Conservation (phyloP, 192 early-diverging fungal genomes). For the Cladochytrium replicatum region DNA sequence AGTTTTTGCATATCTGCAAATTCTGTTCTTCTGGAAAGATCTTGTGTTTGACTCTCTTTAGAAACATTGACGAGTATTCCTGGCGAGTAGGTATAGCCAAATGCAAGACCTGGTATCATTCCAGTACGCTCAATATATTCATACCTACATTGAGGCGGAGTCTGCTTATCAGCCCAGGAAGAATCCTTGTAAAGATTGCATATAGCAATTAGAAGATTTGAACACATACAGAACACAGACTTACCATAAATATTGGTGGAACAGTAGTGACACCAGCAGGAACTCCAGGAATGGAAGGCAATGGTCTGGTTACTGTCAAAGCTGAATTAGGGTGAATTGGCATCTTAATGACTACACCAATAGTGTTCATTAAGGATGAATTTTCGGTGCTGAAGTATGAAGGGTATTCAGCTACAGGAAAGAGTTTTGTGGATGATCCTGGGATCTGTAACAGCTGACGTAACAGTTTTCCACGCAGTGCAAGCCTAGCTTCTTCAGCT, state of each 20-base stretch:
- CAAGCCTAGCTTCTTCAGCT: slow-evolving; percentile 33
- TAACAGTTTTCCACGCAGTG: slow-evolving; percentile 38
- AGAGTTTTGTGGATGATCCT: slow-evolving; percentile 31
- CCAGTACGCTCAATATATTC: slow-evolving; percentile 38
- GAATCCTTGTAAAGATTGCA: slow-evolving; percentile 8
- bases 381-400: slow-evolving; percentile 41
- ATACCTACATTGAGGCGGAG: slow-evolving; percentile 27
- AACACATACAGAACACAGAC: slow-evolving; percentile 3
- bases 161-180: slow-evolving; percentile 35
- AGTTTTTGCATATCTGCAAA: too few species aligned
- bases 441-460: slow-evolving; percentile 35
- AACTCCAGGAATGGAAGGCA: slow-evolving; percentile 47
- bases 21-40: not conserved
- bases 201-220: not conserved
- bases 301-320: slow-evolving; percentile 34
- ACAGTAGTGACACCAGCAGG: slow-evolving; percentile 39
- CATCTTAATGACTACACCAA: slow-evolving; percentile 36
- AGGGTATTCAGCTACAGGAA: slow-evolving; percentile 36
- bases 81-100: slow-evolving; percentile 42
- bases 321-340: slow-evolving; percentile 47
- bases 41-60: not conserved
- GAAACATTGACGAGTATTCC: not conserved
- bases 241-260: slow-evolving; percentile 46
- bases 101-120: slow-evolving; percentile 32
- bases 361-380: slow-evolving; percentile 35